Conservation (phyloP, 257 asterid genomes). For the Solanum tarijense region DNA sequence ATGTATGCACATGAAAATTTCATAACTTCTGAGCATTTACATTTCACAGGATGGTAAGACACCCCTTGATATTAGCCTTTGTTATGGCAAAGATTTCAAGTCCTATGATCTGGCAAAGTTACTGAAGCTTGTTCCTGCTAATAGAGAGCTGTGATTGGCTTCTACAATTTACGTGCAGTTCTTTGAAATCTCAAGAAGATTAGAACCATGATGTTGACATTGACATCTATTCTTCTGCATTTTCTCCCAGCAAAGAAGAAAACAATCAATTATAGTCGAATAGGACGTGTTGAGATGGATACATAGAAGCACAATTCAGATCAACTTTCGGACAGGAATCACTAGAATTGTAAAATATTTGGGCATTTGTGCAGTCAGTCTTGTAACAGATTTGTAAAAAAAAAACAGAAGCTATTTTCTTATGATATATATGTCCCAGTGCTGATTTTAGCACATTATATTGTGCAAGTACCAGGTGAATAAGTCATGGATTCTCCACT, state of each 20-base stretch:
- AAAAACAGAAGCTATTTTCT: neutral
- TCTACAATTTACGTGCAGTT: neutral
- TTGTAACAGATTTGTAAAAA: neutral
- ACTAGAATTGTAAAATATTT: too few relatives aligned
- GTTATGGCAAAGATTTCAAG: conserved; percentile 92
- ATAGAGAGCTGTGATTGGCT: conserved; percentile 26
- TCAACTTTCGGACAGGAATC: neutral
- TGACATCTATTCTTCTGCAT: neutral
- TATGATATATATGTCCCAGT: neutral
- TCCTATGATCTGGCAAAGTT: conserved; percentile 83
- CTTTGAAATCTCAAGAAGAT: neutral
- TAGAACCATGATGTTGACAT: neutral
- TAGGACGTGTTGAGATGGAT: neutral
- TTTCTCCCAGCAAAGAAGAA: neutral
- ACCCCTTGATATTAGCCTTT: conserved; percentile 63
- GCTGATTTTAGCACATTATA: neutral
- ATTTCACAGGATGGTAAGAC: conserved; percentile 64
- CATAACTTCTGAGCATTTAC: neutral
- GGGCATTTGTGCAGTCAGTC: neutral
- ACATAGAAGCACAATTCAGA: neutral
- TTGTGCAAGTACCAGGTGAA: neutral
- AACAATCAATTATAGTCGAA: neutral
- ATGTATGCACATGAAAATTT: neutral
- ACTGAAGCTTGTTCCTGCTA: conserved; percentile 64
- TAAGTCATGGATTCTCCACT: neutral